phyloP scores from a whole-genome alignment of 441 rosid species.

The California macrophylla region DNA sequence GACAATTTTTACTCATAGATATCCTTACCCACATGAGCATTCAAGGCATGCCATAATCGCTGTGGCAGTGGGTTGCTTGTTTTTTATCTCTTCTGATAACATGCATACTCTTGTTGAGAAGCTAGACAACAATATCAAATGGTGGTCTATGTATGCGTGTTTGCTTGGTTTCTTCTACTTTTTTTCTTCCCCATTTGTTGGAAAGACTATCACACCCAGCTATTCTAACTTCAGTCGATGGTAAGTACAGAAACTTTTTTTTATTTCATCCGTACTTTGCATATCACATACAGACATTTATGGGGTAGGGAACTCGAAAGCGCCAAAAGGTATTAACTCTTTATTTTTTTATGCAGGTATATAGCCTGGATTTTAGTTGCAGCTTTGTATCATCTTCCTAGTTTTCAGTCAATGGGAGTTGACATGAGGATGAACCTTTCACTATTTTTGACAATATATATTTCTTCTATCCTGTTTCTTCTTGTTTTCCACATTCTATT shows the following conservation, averaged over 20 bases:
- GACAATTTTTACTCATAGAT: constrained; percentile 68
- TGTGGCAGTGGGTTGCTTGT: constrained; percentile 78
- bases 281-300: not conserved
- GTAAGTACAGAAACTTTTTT: constrained; percentile 32
- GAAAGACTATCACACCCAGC: constrained; percentile 85
- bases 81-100: constrained; percentile 91
- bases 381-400: constrained; percentile 94
- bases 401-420: constrained; percentile 97
- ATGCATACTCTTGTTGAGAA: constrained; percentile 87
- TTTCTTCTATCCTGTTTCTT: constrained; percentile 83
- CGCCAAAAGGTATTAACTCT: not conserved
- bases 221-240: constrained; percentile 93
- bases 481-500: constrained; percentile 85
- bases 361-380: constrained; percentile 97
- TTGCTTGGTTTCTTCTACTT: constrained; percentile 94
- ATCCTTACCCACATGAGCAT: constrained; percentile 97
- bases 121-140: constrained; percentile 71
- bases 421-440: constrained; percentile 99
- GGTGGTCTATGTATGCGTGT: constrained; percentile 99
- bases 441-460: constrained; percentile 71
- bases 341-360: constrained; percentile 48
- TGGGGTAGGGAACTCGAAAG: constrained; percentile 1
- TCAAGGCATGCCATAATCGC: constrained; percentile 96
- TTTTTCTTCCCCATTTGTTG: constrained; percentile 91
- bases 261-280: too few species aligned